These are phyloP conservation scores for Amorphotheca resinae DNA, from an alignment of 495 filamentous ascomycete species.

Conservation along the genomic window DNA sequence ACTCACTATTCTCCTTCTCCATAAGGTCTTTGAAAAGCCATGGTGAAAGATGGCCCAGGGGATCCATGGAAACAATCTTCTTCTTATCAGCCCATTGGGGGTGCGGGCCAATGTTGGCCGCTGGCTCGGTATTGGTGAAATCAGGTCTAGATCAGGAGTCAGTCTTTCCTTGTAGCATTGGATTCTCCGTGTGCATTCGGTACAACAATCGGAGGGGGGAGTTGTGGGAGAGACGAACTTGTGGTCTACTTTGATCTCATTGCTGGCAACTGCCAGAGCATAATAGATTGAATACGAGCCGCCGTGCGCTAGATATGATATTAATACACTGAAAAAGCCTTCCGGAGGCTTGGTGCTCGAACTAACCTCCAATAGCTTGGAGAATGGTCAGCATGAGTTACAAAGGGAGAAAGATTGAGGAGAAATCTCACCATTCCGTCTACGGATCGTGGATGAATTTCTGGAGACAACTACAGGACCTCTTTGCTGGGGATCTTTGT, in stretches of 20 bases:
- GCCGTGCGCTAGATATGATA: slow-evolving; percentile 53
- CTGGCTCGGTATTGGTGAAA: slow-evolving; percentile 89
- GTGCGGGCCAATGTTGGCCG: slow-evolving; percentile 76
- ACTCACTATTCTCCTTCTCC: slow-evolving; percentile 44
- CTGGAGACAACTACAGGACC: slow-evolving; percentile 90
- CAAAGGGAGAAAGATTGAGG: slow-evolving; percentile 2
- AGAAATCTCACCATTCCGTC: slow-evolving; percentile 61
- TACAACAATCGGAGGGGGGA: too few relatives aligned
- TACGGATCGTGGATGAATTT: slow-evolving; percentile 58
- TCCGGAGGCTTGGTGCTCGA: background rate
- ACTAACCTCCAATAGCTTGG: slow-evolving; percentile 33
- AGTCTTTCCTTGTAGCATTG: too few relatives aligned
- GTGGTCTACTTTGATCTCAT: slow-evolving; percentile 73
- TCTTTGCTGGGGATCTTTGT: slow-evolving; percentile 55
- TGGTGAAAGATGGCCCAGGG: slow-evolving; percentile 77
- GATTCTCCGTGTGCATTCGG: too few relatives aligned
- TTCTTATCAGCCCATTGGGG: slow-evolving; percentile 80
- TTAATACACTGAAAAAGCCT: slow-evolving; percentile 10
- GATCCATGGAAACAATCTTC: slow-evolving; percentile 98
- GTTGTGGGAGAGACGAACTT: slow-evolving; percentile 25
- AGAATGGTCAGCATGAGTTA: slow-evolving; percentile 1
- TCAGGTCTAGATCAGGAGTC: slow-evolving; percentile 43
- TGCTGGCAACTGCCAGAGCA: slow-evolving; percentile 83
- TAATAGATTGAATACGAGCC: slow-evolving; percentile 98
- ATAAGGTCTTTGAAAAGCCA: slow-evolving; percentile 65